phyloP scores from a whole-genome alignment of 257 asterid species.

The Rhazya stricta region DNA sequence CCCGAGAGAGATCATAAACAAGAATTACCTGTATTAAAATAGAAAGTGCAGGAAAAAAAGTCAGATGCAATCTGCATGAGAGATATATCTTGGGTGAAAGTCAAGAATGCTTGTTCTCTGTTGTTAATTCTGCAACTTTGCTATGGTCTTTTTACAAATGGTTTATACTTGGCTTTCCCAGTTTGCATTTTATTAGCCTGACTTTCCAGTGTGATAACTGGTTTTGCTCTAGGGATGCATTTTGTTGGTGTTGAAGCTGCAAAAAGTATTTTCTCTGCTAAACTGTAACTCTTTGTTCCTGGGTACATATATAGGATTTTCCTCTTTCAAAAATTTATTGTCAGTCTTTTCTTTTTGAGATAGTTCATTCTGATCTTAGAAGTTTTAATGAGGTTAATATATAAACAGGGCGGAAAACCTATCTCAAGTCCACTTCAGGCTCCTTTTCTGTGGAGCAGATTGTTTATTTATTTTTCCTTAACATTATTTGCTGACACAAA shows the following conservation, averaged over 20 bases:
- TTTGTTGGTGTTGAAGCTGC: background rate
- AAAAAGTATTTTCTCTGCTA: background rate
- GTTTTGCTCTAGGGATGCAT: background rate
- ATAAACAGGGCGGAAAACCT: background rate
- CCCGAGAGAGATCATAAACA: background rate
- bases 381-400: background rate
- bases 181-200: background rate
- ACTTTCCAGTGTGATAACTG: background rate
- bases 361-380: background rate
- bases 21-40: background rate
- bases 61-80: background rate
- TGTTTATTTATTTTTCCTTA: background rate
- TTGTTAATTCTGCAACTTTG: too few species aligned
- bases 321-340: background rate
- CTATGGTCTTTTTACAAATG: too few species aligned
- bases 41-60: background rate
- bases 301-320: background rate
- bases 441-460: background rate
- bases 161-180: background rate
- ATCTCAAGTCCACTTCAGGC: background rate
- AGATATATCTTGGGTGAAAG: background rate
- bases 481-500: background rate
- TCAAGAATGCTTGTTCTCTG: background rate
- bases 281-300: background rate
- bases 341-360: background rate